Evolutionary conservation across 2,329 filamentous ascomycete species (phyloP), one percentile per base, ranked within the genome.

Genomic region (Blumeria hordei): DNA sequence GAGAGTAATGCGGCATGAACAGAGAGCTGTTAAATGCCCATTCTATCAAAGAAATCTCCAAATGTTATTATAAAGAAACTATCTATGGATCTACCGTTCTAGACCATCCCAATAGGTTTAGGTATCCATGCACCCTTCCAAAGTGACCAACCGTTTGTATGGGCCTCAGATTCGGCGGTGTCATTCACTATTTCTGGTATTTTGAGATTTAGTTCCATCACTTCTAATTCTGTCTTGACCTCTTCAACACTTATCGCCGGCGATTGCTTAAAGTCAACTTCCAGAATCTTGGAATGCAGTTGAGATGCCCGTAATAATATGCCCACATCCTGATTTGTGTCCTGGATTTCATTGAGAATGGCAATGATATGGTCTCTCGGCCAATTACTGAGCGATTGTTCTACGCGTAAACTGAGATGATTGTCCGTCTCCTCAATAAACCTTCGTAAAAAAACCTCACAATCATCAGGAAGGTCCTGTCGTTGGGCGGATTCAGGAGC

Each of bases 51-150:
- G n/a, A n/a, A n/a, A n/a, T n/a, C n/a, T n/a, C n/a, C n/a, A n/a
- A n/a, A n/a, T n/a, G n/a, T n/a, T n/a, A n/a, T n/a, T n/a, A n/a
- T n/a, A n/a, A n/a, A 28, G 21, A 28, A 28, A 28, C 21, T 28
- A 28, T 28, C 21, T 28, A 28, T 28, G 21, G 21, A 28, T 28
- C 21, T 28, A 28, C 21, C 4, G 21, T 28, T 43, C 67, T 61
- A 78, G 8, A 73, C 69, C 54, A 74, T 67, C 5, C 77, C 77
- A 60, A 80, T 79, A 0, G 77, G 76, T 60, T 73, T 76, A 9
- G 76, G 70, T 56, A 70, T 72, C 77, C 77, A 80, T 2, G 67
- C 63, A 7, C 74, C 74, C 52, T 73, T 65, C 59, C 72, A 74
- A 56, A 67, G 66, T 21, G 68, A 67, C 76, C 77, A 80, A 28